Base-by-base conservation (phyloP, 768 basidiomycete species). In the Mycena indigotica region DNA sequence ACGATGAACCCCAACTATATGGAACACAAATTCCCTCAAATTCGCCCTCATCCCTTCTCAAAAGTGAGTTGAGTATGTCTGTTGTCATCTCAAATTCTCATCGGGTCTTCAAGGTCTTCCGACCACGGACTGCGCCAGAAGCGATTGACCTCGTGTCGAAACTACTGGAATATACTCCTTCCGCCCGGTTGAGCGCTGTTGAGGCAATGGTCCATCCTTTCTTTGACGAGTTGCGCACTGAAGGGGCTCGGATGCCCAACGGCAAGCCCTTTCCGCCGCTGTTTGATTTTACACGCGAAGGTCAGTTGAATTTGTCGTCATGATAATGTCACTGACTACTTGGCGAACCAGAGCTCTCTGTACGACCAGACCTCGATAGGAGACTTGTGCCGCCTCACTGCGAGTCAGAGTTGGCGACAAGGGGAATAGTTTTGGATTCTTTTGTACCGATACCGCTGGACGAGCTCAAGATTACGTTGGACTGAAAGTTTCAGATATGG, bases 1-100 rank as follows among this genome's bases (percentile, higher is more conserved):
- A 98, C 97, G 65, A 99, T 99, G 97, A 99, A 99, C 76, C 97
- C 97, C 54, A 99, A 99, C 79, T 99, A 99, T 77, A 98, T 98
- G 97, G 97, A 99, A 72, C 97, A 99, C 85, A 98, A 98, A 76
- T 99, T 99, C 81, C 97, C 97, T 1, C 96, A 98, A 76, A 99
- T 99, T 81, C 95, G 96, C 72, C 94, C 95, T n/a, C 96, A 98
- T 70, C 95, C 95, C 0, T 98, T 98, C 80, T 90, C 89, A 70
- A 98, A 98, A 87, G 93, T 93, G 57, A 25, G 74, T 70, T 19
- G 8, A 28, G 45, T 50, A 8, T 8, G 10, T 35, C 32, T 28
- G 35, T 28, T 55, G 30, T 53, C 17, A 17, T 52, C 45, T 55
- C 48, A 53, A 46, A 57, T 44, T 53, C 50, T 59, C 52, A 66